These are phyloP conservation scores for Coniochaeta sp. DNA, from an alignment of 2,329 filamentous ascomycete genomes.

Conservation along the genomic window DNA sequence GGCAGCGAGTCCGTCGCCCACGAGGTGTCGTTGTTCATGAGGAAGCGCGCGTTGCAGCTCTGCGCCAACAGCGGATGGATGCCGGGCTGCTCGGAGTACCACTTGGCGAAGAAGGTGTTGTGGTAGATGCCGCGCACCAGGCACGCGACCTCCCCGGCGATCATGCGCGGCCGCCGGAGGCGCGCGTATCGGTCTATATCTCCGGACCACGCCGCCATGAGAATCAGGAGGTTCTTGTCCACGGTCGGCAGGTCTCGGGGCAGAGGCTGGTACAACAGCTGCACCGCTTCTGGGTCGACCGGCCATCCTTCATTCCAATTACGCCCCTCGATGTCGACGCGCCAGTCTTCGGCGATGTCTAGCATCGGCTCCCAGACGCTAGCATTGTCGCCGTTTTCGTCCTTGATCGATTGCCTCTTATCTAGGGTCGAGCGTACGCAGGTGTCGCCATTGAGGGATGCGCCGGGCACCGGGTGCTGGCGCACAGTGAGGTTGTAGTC, in stretches of 20 bases:
- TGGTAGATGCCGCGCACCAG: conserved; percentile 8
- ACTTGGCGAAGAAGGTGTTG: conserved; percentile 7
- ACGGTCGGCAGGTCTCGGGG: conserved; percentile 25
- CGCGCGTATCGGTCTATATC: conserved; percentile 29
- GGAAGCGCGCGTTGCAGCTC: conserved; percentile 6
- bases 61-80: not conserved
- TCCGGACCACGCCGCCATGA: conserved; percentile 25
- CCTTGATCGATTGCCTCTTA: not conserved
- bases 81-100: conserved; percentile 6
- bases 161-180: conserved; percentile 17
- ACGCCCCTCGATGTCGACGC: conserved; percentile 10
- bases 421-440: conserved; percentile 14
- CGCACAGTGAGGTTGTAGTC: conserved; percentile 23
- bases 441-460: conserved; percentile 25
- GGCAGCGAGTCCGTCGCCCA: conserved; percentile 2
- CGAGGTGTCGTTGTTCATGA: conserved; percentile 9
- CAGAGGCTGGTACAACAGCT: conserved; percentile 22
- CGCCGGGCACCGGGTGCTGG: conserved; percentile 1
- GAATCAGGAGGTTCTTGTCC: conserved; percentile 28
- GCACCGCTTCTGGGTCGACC: conserved; percentile 3
- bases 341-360: conserved; percentile 21
- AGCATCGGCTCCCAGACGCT: conserved; percentile 12
- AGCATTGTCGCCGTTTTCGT: not conserved
- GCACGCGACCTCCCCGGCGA: not conserved
- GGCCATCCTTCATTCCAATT: not conserved